Base-by-base conservation (phyloP, 164 flowering plant species). In the Macadamia integrifolia region DNA sequence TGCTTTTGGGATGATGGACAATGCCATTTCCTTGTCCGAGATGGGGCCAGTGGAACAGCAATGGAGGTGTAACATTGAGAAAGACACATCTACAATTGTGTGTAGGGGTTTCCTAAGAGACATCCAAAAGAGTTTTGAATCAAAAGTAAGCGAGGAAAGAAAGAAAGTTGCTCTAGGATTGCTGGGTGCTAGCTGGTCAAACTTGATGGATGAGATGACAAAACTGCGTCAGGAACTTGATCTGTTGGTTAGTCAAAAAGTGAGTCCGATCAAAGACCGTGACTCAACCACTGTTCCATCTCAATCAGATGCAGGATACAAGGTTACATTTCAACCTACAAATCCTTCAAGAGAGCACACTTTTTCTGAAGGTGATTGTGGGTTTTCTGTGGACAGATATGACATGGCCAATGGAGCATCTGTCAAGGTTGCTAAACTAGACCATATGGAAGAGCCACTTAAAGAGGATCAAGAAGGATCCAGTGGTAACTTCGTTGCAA, bases 1-100 rank as follows among this genome's bases (percentile, higher is more conserved):
- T 42, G 91, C 87, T 43, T 88, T 88, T 73, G 81, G 78, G 64
- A 84, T 76, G 74, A 84, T 88, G 90, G 84, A 81, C 56, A 76
- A 64, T 69, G 83, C 84, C 6, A 78, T 85, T 59, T 76, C 76
- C 17, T 74, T 62, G 65, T 81, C 80, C 6, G 87, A 82, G 76
- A 44, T 75, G 50, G 80, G 78, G 48, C 85, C 91, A 0, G 28
- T 72, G 35, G 96, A 90, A 79, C 80, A 83, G 63, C 80, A 80
- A 52, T 86, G 87, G 86, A 79, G 76, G 70, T 80, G 81, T 85
- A 49, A 29, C 0, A 67, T 90, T 50, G 93, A 90, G 81, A 84
- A 74, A 68, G 86, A 82, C 18, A 75, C 69, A 9, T 35, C 72
- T 8, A 68, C 56, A 48, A 58, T 78, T 4, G 65, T 82, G 62